Conservation (phyloP, 1,284 basidiomycete species). For the Neonothopanus nambi region DNA sequence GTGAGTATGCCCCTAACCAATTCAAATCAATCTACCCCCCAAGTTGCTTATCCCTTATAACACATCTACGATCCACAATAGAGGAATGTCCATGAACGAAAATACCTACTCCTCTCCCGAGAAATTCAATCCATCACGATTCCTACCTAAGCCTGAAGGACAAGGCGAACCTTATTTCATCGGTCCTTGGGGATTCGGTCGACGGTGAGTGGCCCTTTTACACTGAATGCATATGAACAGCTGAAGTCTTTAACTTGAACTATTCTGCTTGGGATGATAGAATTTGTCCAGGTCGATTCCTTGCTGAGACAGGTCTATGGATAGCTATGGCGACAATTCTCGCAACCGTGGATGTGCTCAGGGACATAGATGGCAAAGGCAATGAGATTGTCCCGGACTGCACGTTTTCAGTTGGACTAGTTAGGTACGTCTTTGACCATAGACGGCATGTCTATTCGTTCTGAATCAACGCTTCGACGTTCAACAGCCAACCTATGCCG, state of each 20-base stretch:
- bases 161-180: conserved; percentile 1
- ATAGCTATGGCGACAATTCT: conserved; percentile 5
- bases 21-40: neutral
- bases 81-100: conserved; percentile 20
- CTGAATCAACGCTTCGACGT: no score
- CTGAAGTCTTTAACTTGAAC: no score
- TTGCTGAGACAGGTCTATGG: conserved; percentile 3
- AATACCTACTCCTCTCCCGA: conserved; percentile 18
- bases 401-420: no score
- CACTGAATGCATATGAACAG: no score
- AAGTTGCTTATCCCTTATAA: no score
- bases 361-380: conserved; percentile 33
- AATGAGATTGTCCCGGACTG: conserved; percentile 16
- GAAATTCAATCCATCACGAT: conserved; percentile 20
- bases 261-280: neutral
- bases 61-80: conserved; percentile 15
- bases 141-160: conserved; percentile 11
- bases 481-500: no score
- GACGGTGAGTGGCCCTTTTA: conserved; percentile 2
- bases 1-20: neutral
- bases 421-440: no score
- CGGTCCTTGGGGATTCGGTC: conserved; percentile 7
- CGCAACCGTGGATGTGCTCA: conserved; percentile 36
- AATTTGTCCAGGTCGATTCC: conserved; percentile 3
- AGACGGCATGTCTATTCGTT: no score